Base-by-base conservation (phyloP, 371 early-diverging fungal genomes). In the Umbelopsis sp. region DNA sequence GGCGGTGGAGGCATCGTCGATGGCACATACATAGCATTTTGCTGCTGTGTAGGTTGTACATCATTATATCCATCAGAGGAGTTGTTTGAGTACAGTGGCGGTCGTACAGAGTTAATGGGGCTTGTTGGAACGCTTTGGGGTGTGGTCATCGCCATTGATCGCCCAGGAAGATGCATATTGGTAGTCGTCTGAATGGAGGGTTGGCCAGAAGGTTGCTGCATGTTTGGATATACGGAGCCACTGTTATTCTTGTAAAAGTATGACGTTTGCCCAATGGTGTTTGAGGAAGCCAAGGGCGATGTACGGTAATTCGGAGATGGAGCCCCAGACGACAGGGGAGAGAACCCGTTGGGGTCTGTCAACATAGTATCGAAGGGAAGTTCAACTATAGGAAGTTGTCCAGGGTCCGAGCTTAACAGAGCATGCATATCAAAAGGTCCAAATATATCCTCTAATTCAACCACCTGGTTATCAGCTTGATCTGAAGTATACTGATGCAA, bases 401-500 rank as follows among this genome's bases (percentile, higher is more conserved):
- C 52, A 67, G 67, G 67, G 12, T 51, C 53, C 44, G 67, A 67
- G 25, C 53, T 53, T 44, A 71, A 25, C 18, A 67, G 64, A 35
- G 68, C 44, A 16, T 70, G 69, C 24, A 70, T 65, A 64, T 63
- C 63, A 32, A 75, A 68, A 0, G 74, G 51, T 10, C 68, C 74
- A 74, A 74, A 74, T 24, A 74, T 74, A 63, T 77, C 80, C 41
- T 79, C 73, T 37, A 83, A 38, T 63, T 79, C 74, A 32, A 83
- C 70, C 65, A 76, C 71, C 66, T 78, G 78, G 35, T 80, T 72
- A n/a, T 67, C 71, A 32, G 78, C 78, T 66, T 83, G 84, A 41
- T 83, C 84, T 63, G 84, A 81, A 3, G 81, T 81, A 35, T 78
- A 82, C 51, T 79, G 83, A 41, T 78, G 80, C 10, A 77, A 52